These are phyloP conservation scores for Aureobasidium sp. DNA, from an alignment of 2,329 filamentous ascomycete genomes.

Conservation along the genomic window DNA sequence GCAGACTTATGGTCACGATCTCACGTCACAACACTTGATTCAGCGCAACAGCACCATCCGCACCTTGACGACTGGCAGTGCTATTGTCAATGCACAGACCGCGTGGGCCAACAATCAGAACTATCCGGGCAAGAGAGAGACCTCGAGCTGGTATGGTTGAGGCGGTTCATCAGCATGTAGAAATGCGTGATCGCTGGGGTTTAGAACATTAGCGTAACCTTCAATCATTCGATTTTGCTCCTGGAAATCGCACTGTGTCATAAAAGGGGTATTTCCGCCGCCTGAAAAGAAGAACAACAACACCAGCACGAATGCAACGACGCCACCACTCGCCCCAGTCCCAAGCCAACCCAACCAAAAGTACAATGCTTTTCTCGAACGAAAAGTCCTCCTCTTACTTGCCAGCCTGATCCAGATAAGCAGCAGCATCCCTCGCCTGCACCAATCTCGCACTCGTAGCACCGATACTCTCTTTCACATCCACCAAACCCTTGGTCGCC, in stretches of 20 bases:
- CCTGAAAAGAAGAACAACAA: not conserved
- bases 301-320: not conserved
- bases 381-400: not conserved
- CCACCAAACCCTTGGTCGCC: constrained; percentile 34
- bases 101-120: constrained; percentile 16
- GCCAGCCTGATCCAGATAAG: constrained; percentile 28
- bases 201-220: not conserved
- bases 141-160: not conserved
- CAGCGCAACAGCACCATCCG: constrained; percentile 25
- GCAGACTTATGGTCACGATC: constrained; percentile 24
- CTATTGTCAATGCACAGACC: constrained; percentile 20
- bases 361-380: too few relatives aligned
- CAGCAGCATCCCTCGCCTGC: constrained; percentile 34
- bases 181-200: constrained; percentile 23
- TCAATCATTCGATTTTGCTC: not conserved
- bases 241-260: not conserved
- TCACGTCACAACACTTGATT: constrained; percentile 26
- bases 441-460: constrained; percentile 41
- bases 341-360: not conserved
- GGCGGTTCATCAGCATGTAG: constrained; percentile 21
- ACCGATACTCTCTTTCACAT: constrained; percentile 37
- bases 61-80: constrained; percentile 30
- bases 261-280: not conserved
- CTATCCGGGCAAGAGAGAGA: constrained; percentile 11
- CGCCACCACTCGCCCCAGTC: too few relatives aligned